These are phyloP conservation scores for Cymbopogon citratus DNA, from an alignment of 176 grass and related monocot genomes.

Conservation along the genomic window DNA sequence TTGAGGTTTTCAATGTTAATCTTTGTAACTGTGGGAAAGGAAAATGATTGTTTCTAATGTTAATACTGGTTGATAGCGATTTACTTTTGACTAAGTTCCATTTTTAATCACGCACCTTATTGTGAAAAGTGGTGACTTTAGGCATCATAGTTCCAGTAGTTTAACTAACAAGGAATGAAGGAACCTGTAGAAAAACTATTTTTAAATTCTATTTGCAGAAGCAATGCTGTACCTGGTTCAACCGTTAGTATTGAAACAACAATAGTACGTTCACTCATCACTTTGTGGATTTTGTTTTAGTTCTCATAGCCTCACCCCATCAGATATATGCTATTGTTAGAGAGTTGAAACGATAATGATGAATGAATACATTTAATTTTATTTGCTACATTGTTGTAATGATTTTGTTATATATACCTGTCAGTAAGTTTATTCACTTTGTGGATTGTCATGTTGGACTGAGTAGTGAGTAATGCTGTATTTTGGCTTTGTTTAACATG, in stretches of 20 bases:
- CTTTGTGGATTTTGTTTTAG: neutral
- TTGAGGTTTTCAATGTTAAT: neutral
- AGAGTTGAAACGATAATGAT: neutral
- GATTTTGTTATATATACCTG: neutral
- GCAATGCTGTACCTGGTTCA: neutral
- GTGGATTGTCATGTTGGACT: conserved; percentile 3
- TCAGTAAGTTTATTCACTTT: neutral
- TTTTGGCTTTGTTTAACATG: neutral
- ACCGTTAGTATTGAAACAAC: neutral
- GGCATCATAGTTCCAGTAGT: neutral
- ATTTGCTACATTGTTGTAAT: neutral
- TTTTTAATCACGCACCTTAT: conserved; percentile 1
- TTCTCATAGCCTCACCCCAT: neutral
- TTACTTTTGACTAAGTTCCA: neutral
- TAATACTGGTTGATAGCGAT: neutral
- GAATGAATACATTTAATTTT: neutral
- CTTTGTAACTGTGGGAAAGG: neutral
- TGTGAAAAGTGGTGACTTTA: neutral
- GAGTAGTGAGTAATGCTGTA: neutral
- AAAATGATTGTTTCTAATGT: conserved; percentile 8
- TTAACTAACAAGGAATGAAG: conserved; percentile 9
- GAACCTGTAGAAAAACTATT: neutral
- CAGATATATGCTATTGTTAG: neutral
- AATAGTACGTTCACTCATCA: neutral
- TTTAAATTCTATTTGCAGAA: neutral